Conservation (phyloP, 345 rosid species). For the Pugionium cornutum region DNA sequence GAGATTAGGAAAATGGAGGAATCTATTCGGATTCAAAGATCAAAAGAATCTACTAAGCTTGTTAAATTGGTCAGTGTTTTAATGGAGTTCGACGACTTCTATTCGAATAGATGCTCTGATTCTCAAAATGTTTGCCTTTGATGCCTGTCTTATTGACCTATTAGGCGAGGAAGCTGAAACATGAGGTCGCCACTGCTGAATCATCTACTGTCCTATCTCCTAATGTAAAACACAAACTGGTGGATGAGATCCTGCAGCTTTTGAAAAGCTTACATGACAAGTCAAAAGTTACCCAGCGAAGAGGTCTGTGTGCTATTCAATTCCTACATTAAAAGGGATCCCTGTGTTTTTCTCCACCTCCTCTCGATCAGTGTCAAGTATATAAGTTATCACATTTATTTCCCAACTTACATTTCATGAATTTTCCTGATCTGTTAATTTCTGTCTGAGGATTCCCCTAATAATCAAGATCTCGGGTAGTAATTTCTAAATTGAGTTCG, state of each 20-base stretch:
- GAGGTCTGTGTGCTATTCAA: constrained; percentile 53
- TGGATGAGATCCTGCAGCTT: constrained; percentile 65
- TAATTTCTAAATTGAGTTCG: no score
- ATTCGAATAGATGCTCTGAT: no score
- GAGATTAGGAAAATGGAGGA: constrained; percentile 94
- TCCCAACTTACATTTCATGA: neutral
- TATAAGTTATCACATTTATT: neutral
- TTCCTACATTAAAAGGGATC: neutral
- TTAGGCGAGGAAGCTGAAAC: constrained; percentile 65
- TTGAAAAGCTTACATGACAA: constrained; percentile 51
- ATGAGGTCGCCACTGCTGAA: constrained; percentile 46
- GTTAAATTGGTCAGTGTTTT: constrained; percentile 54
- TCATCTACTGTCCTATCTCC: constrained; percentile 49
- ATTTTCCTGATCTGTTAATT: neutral
- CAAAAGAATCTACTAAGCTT: constrained; percentile 61
- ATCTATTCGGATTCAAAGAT: constrained; percentile 79
- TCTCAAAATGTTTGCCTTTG: neutral
- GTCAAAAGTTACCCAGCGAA: constrained; percentile 50
- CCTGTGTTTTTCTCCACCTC: constrained; percentile 1
- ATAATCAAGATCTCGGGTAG: no score
- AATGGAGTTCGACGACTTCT: neutral
- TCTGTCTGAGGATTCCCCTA: neutral
- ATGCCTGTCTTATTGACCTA: no score
- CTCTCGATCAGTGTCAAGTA: constrained; percentile 3
- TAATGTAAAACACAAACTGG: constrained; percentile 56